phyloP scores from a whole-genome alignment of 495 filamentous ascomycete genomes.

The Penicillium lagena region DNA sequence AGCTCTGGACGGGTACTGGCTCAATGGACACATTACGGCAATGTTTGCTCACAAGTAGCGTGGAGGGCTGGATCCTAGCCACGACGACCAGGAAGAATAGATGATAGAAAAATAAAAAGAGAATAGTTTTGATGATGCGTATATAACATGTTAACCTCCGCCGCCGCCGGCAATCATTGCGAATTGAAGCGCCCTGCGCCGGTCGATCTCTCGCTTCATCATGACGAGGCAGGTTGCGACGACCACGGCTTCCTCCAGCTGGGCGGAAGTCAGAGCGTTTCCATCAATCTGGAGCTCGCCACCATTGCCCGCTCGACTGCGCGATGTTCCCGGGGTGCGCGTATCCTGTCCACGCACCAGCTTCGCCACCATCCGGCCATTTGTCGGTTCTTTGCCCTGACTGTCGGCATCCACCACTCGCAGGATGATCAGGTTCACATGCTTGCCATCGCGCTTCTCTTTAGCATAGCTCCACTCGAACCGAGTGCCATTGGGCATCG shows the following conservation, averaged over 20 bases:
- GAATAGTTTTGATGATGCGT: constrained; percentile 1
- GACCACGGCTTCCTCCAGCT: constrained; percentile 35
- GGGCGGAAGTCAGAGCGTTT: constrained; percentile 8
- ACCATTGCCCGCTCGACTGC: constrained; percentile 44
- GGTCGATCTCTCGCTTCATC: constrained; percentile 55
- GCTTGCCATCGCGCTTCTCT: constrained; percentile 19
- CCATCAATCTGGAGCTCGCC: constrained; percentile 41
- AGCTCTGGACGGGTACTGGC: constrained; percentile 28
- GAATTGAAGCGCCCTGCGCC: constrained; percentile 39
- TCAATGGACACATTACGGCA: constrained; percentile 28
- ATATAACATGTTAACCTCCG: constrained; percentile 1
- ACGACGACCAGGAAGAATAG: not conserved
- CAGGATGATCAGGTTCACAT: constrained; percentile 30
- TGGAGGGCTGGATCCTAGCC: not conserved
- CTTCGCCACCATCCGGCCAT: constrained; percentile 28
- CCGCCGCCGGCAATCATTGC: constrained; percentile 28
- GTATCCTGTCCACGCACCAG: constrained; percentile 36
- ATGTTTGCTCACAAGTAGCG: constrained; percentile 18
- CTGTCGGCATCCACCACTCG: constrained; percentile 5
- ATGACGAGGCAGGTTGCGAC: constrained; percentile 47
- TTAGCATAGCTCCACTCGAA: constrained; percentile 46
- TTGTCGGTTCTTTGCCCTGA: not conserved
- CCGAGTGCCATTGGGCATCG: constrained; percentile 22
- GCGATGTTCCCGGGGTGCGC: constrained; percentile 34
- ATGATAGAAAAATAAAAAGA: not conserved